Base-by-base conservation (phyloP, 2,329 filamentous ascomycete genomes). In the Endoconidiophora laricicola region DNA sequence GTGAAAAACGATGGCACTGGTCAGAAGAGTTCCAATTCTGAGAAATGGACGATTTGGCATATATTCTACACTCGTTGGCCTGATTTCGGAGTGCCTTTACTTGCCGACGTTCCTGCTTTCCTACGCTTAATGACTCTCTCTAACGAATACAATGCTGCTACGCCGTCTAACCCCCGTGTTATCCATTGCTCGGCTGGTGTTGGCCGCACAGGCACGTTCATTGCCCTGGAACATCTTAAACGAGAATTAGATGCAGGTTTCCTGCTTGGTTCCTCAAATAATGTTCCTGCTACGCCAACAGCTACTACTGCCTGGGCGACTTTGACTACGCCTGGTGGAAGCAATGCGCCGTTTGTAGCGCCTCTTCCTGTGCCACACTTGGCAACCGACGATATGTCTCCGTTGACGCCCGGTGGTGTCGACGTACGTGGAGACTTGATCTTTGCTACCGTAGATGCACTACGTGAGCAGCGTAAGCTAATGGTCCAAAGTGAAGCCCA, bases 401-500 rank as follows among this genome's bases (percentile, higher is more conserved):
- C 23, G 43, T 49, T 47, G 50, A 55, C 22, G 48, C 55, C 12
- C 23, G 44, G 56, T 56, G 10, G 55, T 56, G 0, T 88, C 29
- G 51, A 53, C 41, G 49, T 47, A 1, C 46, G 51, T 6, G 47
- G 47, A 26, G 51, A 95, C 58, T 74, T 82, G 2, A 73, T 98
- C 39, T 84, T 79, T 56, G 73, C 83, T 16, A 83, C 83, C 0
- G 88, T 98, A 49, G 82, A 94, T 58, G 66, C 69, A 54, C 72
- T 98, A 50, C 76, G 91, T 42, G 78, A 90, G 63, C 91, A 98
- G 69, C 76, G 91, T 16, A 84, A 86, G 68, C 85, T 81, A 65
- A 98, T 98, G 91, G 91, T 98, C 4, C 91, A 96, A 66, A 81
- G 84, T 43, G 83, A 90, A 58, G 63, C 73, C 44, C 91, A 98